A percentile compares a stretch with the other conserved stretches of the same genome.
Conservation (phyloP, 495 filamentous ascomycete species). For the Neurospora sp. region DNA sequence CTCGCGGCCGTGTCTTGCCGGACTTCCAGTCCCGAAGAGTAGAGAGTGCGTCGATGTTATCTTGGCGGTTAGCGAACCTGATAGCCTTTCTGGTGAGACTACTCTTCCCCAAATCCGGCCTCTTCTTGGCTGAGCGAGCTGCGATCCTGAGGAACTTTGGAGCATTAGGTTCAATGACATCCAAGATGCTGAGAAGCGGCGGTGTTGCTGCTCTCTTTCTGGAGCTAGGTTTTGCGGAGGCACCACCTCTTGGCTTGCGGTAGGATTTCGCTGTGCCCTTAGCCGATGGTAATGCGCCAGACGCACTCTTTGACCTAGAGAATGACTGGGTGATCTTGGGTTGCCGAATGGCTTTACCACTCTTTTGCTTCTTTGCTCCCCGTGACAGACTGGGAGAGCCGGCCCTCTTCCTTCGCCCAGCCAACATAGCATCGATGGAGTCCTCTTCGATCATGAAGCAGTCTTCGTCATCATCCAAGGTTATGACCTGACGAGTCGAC, state of each 20-base stretch:
- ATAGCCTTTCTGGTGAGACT: conserved; percentile 70
- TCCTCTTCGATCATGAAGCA: conserved; percentile 42
- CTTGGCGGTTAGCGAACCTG: conserved; percentile 54
- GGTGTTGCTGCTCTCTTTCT: conserved; percentile 20
- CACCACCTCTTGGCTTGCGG: neutral
- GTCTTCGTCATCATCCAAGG: conserved; percentile 20
- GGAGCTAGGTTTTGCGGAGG: neutral
- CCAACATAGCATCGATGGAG: conserved; percentile 44
- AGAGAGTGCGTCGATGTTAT: conserved; percentile 65
- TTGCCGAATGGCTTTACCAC: conserved; percentile 24
- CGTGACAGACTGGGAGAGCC: conserved; percentile 7
- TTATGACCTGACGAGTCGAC: conserved; percentile 4
- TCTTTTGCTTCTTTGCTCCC: conserved; percentile 17
- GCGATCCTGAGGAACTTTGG: conserved; percentile 76
- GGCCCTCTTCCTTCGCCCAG: conserved; percentile 25
- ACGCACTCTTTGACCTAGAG: conserved; percentile 15
- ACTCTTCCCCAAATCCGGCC: conserved; percentile 54
- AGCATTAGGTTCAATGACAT: conserved; percentile 48
- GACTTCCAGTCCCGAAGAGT: conserved; percentile 65
- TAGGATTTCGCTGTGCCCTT: neutral
- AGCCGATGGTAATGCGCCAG: neutral
- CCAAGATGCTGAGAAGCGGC: conserved; percentile 60
- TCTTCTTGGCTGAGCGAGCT: conserved; percentile 53
- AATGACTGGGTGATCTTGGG: conserved; percentile 37
- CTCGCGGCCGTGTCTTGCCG: conserved; percentile 50